phyloP scores from a whole-genome alignment of 257 asterid species.

The Craterostigma plantagineum region DNA sequence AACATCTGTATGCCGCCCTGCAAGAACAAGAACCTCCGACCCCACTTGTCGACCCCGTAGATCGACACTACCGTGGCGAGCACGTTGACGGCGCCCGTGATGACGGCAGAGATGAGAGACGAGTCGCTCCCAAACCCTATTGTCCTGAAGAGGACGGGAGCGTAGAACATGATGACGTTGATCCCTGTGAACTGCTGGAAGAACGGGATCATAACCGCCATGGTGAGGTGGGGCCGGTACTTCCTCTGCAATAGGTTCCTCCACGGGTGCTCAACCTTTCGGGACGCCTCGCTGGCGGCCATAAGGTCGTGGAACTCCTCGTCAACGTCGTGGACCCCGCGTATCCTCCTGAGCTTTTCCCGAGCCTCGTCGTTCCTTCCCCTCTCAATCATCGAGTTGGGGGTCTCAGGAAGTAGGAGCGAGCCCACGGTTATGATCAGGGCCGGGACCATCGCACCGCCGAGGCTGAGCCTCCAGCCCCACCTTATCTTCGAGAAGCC shows the following conservation, averaged over 20 bases:
- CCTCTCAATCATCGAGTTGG: constrained; percentile 71
- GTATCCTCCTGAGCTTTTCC: constrained; percentile 23
- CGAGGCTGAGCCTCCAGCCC: constrained; percentile 79
- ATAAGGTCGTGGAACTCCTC: constrained; percentile 60
- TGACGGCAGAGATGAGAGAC: constrained; percentile 48
- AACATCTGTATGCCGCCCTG: constrained; percentile 65
- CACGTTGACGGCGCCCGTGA: constrained; percentile 45
- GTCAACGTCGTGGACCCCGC: constrained; percentile 38
- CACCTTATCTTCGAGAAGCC: constrained; percentile 17
- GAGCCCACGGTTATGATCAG: constrained; percentile 56
- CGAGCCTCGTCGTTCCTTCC: constrained; percentile 38
- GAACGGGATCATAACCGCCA: constrained; percentile 59
- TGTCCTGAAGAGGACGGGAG: constrained; percentile 60
- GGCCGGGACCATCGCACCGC: constrained; percentile 83
- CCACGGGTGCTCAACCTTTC: constrained; percentile 53
- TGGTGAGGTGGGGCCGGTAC: constrained; percentile 62
- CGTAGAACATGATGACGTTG: constrained; percentile 67
- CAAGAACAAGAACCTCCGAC: constrained; percentile 51
- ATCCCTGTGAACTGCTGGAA: constrained; percentile 79
- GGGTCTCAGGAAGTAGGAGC: constrained; percentile 64
- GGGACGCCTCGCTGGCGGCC: constrained; percentile 51
- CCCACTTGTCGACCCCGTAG: constrained; percentile 59
- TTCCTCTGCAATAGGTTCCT: constrained; percentile 37
- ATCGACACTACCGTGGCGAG: constrained; percentile 37
- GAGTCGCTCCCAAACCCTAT: constrained; percentile 46